phyloP scores from a whole-genome alignment of 2,329 filamentous ascomycete species.

The Raffaelea albimanens region DNA sequence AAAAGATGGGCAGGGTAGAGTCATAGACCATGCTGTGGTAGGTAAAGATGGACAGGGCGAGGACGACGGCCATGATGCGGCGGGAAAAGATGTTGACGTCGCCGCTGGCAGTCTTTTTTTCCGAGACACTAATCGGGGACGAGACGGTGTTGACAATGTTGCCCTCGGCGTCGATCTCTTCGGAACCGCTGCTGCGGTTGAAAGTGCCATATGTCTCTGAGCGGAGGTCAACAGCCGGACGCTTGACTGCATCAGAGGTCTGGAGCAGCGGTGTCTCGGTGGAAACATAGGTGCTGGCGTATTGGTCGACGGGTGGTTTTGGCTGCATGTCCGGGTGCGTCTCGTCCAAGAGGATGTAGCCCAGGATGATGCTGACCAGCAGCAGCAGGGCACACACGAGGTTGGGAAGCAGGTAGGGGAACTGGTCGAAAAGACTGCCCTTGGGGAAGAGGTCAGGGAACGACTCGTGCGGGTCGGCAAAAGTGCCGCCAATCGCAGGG shows the following conservation, averaged over 20 bases:
- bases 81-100: slow-evolving; percentile 37
- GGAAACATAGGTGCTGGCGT: slow-evolving; percentile 41
- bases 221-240: too few relatives aligned
- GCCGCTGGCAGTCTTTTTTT: background rate
- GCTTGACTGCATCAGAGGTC: slow-evolving; percentile 48
- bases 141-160: too few relatives aligned
- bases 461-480: slow-evolving; percentile 66
- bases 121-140: too few relatives aligned
- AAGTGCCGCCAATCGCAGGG: slow-evolving; percentile 77
- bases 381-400: slow-evolving; percentile 71
- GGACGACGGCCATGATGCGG: slow-evolving; percentile 63
- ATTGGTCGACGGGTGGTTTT: slow-evolving; percentile 12
- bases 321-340: slow-evolving; percentile 78
- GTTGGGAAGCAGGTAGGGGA: slow-evolving; percentile 86
- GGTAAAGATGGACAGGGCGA: slow-evolving; percentile 83
- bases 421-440: slow-evolving; percentile 61
- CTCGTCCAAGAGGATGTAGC: slow-evolving; percentile 76
- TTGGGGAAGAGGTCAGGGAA: slow-evolving; percentile 64
- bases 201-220: too few relatives aligned
- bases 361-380: slow-evolving; percentile 66
- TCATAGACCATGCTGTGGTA: slow-evolving; percentile 96
- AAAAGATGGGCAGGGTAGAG: slow-evolving; percentile 83
- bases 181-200: too few relatives aligned
- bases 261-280: slow-evolving; percentile 67
- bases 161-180: too few relatives aligned